Evolutionary conservation across 208 protist genomes (phyloP).

Genomic region (Acanthamoeba royreba): DNA sequence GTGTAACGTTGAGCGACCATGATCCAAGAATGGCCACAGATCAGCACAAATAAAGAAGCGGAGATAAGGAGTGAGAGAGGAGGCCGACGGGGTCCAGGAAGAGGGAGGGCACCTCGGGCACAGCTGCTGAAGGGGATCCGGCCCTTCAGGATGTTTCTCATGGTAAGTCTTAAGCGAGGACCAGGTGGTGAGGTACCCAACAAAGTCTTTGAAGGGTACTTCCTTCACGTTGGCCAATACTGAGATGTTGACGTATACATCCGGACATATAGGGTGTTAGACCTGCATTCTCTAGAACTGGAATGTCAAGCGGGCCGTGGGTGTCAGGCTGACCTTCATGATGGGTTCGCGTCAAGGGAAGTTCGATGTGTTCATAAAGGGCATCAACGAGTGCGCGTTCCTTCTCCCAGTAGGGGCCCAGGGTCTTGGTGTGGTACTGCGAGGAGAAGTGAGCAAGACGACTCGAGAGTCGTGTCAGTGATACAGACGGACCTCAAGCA

Average conservation of each 20-base stretch:
- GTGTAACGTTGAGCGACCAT: background rate
- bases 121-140: background rate
- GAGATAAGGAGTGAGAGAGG: background rate
- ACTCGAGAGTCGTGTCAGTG: background rate
- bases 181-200: conserved; percentile 8
- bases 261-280: background rate
- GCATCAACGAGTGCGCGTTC: background rate
- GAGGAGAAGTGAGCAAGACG: background rate
- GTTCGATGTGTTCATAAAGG: background rate
- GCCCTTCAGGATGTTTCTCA: background rate
- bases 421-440: background rate
- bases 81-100: background rate
- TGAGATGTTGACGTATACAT: background rate
- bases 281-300: too few relatives aligned
- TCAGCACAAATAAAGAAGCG: background rate
- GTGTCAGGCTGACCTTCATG: background rate
- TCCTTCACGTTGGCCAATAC: background rate
- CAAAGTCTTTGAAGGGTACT: background rate
- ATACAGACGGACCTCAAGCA: background rate
- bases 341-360: background rate
- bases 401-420: conserved; percentile 37
- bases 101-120: background rate
- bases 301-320: background rate
- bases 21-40: background rate
- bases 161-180: conserved; percentile 1